Evolutionary conservation across 2,329 filamentous ascomycete species (phyloP), one percentile per base, ranked within the genome.

Genomic region (Fusarium domesticum): DNA sequence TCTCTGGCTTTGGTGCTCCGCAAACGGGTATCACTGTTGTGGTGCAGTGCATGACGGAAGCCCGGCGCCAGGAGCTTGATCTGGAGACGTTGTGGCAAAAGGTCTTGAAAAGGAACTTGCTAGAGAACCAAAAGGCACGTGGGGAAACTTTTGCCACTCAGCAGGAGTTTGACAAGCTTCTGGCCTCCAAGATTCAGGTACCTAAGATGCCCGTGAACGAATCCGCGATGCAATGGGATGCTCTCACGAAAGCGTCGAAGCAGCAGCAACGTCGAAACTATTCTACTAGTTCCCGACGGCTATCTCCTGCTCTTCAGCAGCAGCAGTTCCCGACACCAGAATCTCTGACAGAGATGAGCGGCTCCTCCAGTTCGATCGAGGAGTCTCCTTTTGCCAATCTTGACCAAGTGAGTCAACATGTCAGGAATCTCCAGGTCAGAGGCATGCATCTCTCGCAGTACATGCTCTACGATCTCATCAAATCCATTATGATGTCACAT

Each of bases 1-100:
- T 91, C 45, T 83, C 89, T 25, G 92, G 92, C 0, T 96, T 96
- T 60, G 88, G 89, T 2, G 63, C 72, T 1, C 59, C 70, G 5
- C 63, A 68, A 25, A 63, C 58, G 1, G 78, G 78, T 8, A 75
- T 71, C 2, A 80, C 78, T 0, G 59, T 83, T 17, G 73, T 82
- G 12, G 66, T 82, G 8, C 79, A 83, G 57, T 73, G 80, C 55
- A 72, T 82, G 68, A 81, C 77, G 0, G 77, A 79, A 54, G 58
- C 68, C 7, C 69, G 77, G 44, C 70, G 79, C 23, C 60, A 64
- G 17, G 77, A 82, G 53, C 65, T 82, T 39, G 71, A 73, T 35
- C 60, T 83, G 11, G 79, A 82, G 56, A 59, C 58, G 10, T 63
- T 82, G 1, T 83, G 79, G 79, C 62, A 61, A 28, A 64, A 65